Evolutionary conservation across 2,329 filamentous ascomycete species (phyloP), one percentile per base, ranked within the genome.

Genomic region (Teratosphaeriaceae sp.): DNA sequence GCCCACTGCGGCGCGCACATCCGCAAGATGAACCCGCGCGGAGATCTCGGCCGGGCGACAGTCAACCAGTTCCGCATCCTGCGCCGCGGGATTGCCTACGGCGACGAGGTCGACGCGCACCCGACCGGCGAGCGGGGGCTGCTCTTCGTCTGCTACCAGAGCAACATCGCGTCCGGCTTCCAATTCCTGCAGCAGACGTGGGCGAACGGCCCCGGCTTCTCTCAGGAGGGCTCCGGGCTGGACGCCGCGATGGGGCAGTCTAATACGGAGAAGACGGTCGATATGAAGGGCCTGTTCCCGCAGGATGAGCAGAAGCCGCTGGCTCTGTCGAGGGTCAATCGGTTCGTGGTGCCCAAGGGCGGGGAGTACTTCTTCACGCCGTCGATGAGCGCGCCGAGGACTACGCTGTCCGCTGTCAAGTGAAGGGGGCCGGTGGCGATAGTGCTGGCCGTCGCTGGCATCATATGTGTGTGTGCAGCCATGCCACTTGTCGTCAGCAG

Each of bases 321-420:
- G 24, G 41, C 45, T 30, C 38, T 59, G 29, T 47, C 45, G 2
- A 51, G 48, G 13, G 45, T 56, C 26, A 48, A 51, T 35, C 54
- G 54, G 40, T 71, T 69, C 63, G 68, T 71, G 2, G 52, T 67
- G 24, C 59, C 65, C 0, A 61, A 55, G 21, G 69, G 69, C 12
- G 69, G 69, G 3, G 69, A 71, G 44, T 72, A 72, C 42, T 70
- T 71, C 58, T 71, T 72, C 51, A 61, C 65, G 19, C 69, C 69
- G 5, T 69, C 65, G 2, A 62, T 72, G 31, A 41, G 55, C 31
- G 51, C 52, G 9, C 24, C 55, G 29, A 54, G n/a, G 36, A 48
- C 43, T 1, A 46, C 48, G 19, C 22, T 57, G 40, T 44, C 52
- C 9, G 47, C 43, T 35, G 54, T 56, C 11, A 41, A 34, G 24